Base-by-base conservation (phyloP, 345 rosid genomes). In the Geranium brycei region DNA sequence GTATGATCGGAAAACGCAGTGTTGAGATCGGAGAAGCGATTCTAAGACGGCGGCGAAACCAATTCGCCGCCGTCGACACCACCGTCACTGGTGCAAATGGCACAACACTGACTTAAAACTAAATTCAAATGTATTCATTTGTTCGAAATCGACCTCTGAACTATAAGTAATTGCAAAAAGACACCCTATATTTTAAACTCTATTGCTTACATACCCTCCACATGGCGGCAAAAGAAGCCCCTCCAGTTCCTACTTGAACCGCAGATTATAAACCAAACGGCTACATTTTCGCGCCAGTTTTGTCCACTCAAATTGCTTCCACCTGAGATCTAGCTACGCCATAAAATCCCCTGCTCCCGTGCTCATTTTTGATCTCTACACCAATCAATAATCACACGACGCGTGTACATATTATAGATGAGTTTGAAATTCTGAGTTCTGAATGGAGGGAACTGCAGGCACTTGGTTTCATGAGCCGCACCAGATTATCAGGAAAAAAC, bases 11-110 rank as follows among this genome's bases (percentile, higher is more conserved):
- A 40, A 15, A 30, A 63, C 64, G 63, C 69, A 19, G 66, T 61
- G 66, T 38, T 77, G 82, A 18, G 77, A 57, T 69, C 75, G 71
- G 12, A 69, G 77, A 2, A 89, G 78, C 65, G 80, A 82, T 68
- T 73, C 67, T 71, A 63, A 72, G 59, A 83, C 23, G 73, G 70
- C 32, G 88, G 82, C n/a, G n/a, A n/a, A n/a, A n/a, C n/a, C n/a
- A 23, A 23, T 23, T 23, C 28, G 41, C 41, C 41, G 41, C 41
- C 41, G 28, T 35, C 41, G 41, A 35, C 41, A 4, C 41, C 41
- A 38, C 11, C 28, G 28, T 23, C 28, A 23, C 28, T 23, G 28
- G 28, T 23, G 28, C 28, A 23, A 23, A 23, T 23, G 28, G 28
- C 2, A 0, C 28, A 23, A 23, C 28, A 23, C 28, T 0, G 28